Conservation (phyloP, 805 yeast genomes). For the Vanderwaltozyma polyspora region DNA sequence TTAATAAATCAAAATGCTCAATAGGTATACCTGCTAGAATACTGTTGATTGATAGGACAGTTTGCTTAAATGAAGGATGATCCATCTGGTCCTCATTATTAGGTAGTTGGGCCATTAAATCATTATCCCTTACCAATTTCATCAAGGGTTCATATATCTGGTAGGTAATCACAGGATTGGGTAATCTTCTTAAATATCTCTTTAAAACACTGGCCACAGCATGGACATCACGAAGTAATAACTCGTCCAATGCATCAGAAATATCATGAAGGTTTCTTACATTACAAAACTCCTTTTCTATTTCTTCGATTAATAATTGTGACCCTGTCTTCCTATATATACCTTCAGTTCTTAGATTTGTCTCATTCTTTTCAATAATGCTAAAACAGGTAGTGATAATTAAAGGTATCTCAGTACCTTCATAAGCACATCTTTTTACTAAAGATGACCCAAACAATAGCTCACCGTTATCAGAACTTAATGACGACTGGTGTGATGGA, state of each 20-base stretch:
- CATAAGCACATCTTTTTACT: conserved; percentile 51
- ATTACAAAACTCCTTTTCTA: conserved; percentile 15
- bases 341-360: conserved; percentile 58
- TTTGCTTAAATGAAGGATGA: conserved; percentile 3
- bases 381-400: conserved; percentile 59
- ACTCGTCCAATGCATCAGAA: conserved; percentile 26
- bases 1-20: conserved; percentile 53
- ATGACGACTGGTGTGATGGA: neutral
- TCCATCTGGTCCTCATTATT: conserved; percentile 5
- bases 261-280: conserved; percentile 25
- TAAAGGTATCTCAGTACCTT: conserved; percentile 53
- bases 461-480: neutral
- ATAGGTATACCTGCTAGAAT: conserved; percentile 47
- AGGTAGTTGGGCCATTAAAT: conserved; percentile 14
- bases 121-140: conserved; percentile 33
- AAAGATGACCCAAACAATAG: conserved; percentile 34
- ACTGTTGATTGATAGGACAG: conserved; percentile 32
- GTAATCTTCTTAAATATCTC: conserved; percentile 72
- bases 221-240: conserved; percentile 57
- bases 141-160: conserved; percentile 58
- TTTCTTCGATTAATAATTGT: conserved; percentile 36
- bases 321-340: conserved; percentile 84
- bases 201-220: conserved; percentile 82
- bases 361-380: conserved; percentile 69
- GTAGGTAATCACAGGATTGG: conserved; percentile 74